Percentiles rank a stretch among this genome's conserved stretches.
These are phyloP conservation scores for Globisporangium recalcitrans DNA, from an alignment of 352 stramenopile species.

Conservation along the genomic window DNA sequence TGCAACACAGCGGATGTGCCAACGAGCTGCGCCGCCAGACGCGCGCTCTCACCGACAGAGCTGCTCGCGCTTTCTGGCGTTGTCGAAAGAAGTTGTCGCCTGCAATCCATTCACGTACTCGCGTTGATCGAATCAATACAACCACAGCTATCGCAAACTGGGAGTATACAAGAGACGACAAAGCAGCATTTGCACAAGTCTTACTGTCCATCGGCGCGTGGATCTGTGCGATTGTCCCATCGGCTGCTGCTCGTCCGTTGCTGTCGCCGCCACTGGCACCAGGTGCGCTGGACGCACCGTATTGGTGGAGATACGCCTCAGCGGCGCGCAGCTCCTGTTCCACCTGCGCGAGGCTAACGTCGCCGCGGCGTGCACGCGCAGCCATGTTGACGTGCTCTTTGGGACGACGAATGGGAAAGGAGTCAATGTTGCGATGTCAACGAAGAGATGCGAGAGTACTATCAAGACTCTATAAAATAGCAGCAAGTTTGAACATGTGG, in stretches of 20 bases:
- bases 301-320: constrained; percentile 50
- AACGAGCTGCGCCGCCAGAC: neutral
- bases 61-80: constrained; percentile 27
- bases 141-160: too few species aligned
- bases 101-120: neutral
- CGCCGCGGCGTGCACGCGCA: neutral
- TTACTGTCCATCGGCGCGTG: neutral
- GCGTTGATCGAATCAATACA: neutral
- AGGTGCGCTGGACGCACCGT: neutral
- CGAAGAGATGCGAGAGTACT: constrained; percentile 16
- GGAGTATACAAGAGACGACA: too few species aligned
- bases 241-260: neutral
- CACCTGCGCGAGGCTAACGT: constrained; percentile 50
- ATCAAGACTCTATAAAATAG: neutral
- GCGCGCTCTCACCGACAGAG: constrained; percentile 29
- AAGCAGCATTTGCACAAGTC: neutral
- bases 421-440: neutral
- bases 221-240: neutral
- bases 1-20: neutral
- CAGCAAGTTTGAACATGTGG: too few species aligned
- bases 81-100: constrained; percentile 21
- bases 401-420: neutral
- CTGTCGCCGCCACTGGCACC: neutral
- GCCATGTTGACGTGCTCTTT: neutral
- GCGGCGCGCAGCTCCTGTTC: constrained; percentile 61